These are phyloP conservation scores for Talaromyces sp. DNA, from an alignment of 2,329 filamentous ascomycete genomes.

Conservation along the genomic window DNA sequence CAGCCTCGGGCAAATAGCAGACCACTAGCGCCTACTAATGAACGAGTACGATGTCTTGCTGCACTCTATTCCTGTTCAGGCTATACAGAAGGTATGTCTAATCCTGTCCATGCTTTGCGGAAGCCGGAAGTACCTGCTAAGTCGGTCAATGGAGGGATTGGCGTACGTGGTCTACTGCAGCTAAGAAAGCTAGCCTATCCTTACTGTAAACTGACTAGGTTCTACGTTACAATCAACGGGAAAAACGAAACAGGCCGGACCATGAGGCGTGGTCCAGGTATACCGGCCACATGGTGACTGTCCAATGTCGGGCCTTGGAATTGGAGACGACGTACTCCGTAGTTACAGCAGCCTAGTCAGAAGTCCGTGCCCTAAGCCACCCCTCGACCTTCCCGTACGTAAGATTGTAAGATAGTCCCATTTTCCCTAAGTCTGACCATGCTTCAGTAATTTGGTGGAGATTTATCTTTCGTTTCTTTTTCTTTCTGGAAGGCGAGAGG, in stretches of 20 bases:
- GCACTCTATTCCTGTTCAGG: neutral
- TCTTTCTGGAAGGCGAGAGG: neutral
- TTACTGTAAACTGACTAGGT: neutral
- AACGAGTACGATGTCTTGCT: slow-evolving; percentile 3
- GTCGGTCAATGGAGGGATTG: neutral
- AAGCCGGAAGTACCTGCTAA: slow-evolving; percentile 5
- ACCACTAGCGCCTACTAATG: neutral
- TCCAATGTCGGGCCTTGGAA: neutral
- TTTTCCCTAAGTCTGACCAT: neutral
- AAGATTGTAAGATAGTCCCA: neutral
- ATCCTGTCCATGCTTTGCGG: neutral
- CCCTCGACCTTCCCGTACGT: neutral
- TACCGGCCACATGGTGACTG: neutral
- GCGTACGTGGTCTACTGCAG: neutral
- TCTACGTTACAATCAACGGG: neutral
- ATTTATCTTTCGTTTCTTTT: slow-evolving; percentile 10
- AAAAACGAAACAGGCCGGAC: neutral
- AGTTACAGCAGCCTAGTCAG: neutral
- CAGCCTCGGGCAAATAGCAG: neutral
- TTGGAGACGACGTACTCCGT: neutral
- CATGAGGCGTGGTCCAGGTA: neutral
- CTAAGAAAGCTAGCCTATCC: neutral
- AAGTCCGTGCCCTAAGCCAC: slow-evolving; percentile 8
- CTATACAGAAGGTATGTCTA: neutral
- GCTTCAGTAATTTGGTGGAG: neutral